A percentile compares a stretch with the other conserved stretches of the same genome.
phyloP scores from a whole-genome alignment of 352 stramenopile species.

The Elongisporangium undulatum region DNA sequence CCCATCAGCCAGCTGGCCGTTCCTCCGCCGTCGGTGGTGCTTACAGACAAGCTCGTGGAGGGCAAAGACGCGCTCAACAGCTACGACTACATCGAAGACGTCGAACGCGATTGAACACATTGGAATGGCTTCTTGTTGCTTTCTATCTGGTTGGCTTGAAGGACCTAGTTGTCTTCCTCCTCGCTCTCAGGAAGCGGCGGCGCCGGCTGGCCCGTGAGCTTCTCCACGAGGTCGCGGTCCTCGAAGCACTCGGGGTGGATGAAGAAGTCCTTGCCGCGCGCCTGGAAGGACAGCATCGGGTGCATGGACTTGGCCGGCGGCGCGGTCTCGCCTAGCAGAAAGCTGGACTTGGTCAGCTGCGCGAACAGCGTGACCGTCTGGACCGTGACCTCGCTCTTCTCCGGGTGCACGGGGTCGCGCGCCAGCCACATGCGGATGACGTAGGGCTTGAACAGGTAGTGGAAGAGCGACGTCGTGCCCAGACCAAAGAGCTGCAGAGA shows the following conservation, averaged over 20 bases:
- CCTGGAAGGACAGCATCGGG: conserved; percentile 82
- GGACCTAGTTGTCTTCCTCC: conserved; percentile 9
- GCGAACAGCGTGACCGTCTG: conserved; percentile 73
- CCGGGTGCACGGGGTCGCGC: conserved; percentile 7
- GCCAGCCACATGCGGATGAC: conserved; percentile 77
- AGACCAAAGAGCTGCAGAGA: conserved; percentile 63
- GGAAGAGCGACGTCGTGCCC: conserved; percentile 79
- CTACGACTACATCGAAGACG: conserved; percentile 82
- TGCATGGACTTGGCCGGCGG: conserved; percentile 64
- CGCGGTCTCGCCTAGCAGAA: conserved; percentile 56
- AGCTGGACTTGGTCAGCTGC: conserved; percentile 41
- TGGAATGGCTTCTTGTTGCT: background rate
- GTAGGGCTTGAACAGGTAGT: conserved; percentile 85
- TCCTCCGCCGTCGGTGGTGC: conserved; percentile 14
- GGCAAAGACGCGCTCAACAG: conserved; percentile 69
- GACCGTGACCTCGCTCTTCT: conserved; percentile 45
- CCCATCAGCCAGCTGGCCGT: background rate
- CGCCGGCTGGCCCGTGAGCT: conserved; percentile 35
- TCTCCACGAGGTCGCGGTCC: conserved; percentile 53
- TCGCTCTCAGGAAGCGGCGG: conserved; percentile 8
- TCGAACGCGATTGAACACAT: conserved; percentile 43
- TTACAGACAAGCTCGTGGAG: conserved; percentile 43
- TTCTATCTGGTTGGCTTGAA: background rate
- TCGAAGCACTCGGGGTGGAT: conserved; percentile 75
- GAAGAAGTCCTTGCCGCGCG: conserved; percentile 61